Base-by-base conservation (phyloP, 1,139 yeast species). In the Geotrichum histeridarum region DNA sequence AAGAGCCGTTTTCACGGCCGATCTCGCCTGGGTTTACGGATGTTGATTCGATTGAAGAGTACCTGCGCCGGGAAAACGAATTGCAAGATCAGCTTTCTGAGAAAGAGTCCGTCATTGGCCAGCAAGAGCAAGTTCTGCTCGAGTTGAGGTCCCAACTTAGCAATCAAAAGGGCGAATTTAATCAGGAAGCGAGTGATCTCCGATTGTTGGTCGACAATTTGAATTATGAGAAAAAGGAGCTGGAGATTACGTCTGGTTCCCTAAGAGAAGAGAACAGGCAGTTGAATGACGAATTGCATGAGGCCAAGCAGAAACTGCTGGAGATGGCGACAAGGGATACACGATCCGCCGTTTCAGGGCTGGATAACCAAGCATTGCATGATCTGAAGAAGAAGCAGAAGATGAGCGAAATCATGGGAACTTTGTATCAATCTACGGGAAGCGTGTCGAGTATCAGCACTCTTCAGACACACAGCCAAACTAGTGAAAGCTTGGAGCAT, bases 51-150 rank as follows among this genome's bases (percentile, higher is more conserved):
- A 52, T 60, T n/a, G 71, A 66, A 30, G 72, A 67, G 48, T 66
- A 61, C 37, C 49, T 68, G 42, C 58, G 61, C 12, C 64, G 71
- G 1, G 73, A 70, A 54, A 70, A 69, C 51, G 70, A 70, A 45
- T 53, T 69, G 14, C 72, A 70, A 53, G 73, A 70, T 55, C 68
- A 63, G 48, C 53, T 71, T 18, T 57, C 67, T 1, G 72, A 70
- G 45, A 64, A 64, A 42, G 73, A 70, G 37, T 47, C 62, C 0
- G 50, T 63, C 6, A 63, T 71, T 14, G 59, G 59, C 17, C 63
- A 61, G 43, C 67, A 63, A 47, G 67, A 64, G 42, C 55, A 50
- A 42, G 57, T 57, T 11, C 39, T 54, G 8, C 11, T 27, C 8
- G 35, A 41, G 8, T 36, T 54, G 32, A 48, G 51, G 14, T n/a